phyloP scores from a whole-genome alignment of 2,329 filamentous ascomycete species.

The Penicillium corylophilum region DNA sequence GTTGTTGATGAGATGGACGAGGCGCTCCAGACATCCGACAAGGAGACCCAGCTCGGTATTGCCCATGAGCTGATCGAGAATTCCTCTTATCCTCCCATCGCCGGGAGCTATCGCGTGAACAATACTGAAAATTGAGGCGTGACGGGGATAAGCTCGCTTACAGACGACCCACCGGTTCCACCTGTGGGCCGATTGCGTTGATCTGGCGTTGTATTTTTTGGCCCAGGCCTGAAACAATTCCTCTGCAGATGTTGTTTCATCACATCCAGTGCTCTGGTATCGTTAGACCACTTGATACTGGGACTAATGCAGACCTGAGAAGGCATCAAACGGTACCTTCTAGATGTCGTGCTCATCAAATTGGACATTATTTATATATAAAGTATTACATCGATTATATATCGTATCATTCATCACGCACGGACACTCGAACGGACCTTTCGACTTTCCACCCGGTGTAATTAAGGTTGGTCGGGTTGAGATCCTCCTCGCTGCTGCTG shows the following conservation, averaged over 20 bases:
- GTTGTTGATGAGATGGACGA: conserved; percentile 61
- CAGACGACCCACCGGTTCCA: too few relatives aligned
- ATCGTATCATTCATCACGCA: conserved; percentile 13
- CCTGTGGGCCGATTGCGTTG: too few relatives aligned
- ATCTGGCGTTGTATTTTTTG: too few relatives aligned
- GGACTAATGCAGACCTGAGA: too few relatives aligned
- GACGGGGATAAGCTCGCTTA: too few relatives aligned
- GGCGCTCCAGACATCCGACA: conserved; percentile 55
- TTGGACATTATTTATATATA: background rate
- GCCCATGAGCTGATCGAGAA: conserved; percentile 64
- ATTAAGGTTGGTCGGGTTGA: conserved; percentile 8
- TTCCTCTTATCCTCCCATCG: conserved; percentile 67
- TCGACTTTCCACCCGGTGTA: conserved; percentile 19
- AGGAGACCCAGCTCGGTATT: conserved; percentile 57
- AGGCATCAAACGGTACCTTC: background rate
- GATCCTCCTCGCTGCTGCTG: conserved; percentile 23
- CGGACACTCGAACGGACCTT: conserved; percentile 21
- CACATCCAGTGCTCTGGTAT: too few relatives aligned
- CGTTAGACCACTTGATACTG: too few relatives aligned
- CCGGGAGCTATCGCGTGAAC: too few relatives aligned
- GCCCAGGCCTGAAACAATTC: too few relatives aligned
- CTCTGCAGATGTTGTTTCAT: too few relatives aligned
- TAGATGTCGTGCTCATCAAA: background rate
- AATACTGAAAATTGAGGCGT: too few relatives aligned
- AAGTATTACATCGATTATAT: background rate